These are phyloP conservation scores for Danielia reshetovae DNA, from an alignment of 805 yeast genomes.

Conservation along the genomic window DNA sequence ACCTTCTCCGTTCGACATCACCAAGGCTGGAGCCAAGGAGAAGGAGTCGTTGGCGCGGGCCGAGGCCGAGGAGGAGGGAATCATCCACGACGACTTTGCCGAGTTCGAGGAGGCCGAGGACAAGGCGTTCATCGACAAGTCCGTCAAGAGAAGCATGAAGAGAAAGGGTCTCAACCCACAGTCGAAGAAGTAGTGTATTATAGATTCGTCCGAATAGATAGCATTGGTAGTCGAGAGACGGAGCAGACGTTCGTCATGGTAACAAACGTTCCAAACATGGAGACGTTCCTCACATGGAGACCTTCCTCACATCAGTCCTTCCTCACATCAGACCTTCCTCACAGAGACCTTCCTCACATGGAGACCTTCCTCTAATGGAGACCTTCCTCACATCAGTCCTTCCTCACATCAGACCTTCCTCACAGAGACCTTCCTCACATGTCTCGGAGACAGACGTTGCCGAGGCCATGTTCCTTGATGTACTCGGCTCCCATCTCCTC, in stretches of 20 bases:
- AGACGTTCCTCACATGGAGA: no score
- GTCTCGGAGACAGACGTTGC: slow-evolving; percentile 47
- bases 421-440: no score
- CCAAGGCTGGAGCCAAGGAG: slow-evolving; percentile 85
- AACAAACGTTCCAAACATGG: no score
- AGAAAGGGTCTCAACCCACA: slow-evolving; percentile 74
- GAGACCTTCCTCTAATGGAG: no score
- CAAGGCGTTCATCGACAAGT: slow-evolving; percentile 62
- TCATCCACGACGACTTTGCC: slow-evolving; percentile 84
- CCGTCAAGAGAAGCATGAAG: slow-evolving; percentile 60
- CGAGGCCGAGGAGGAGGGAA: slow-evolving; percentile 76
- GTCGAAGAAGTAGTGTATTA: slow-evolving; percentile 20
- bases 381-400: no score
- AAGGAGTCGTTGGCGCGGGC: slow-evolving; percentile 78
- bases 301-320: no score
- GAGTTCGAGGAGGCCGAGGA: slow-evolving; percentile 75
- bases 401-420: no score
- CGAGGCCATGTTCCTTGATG: slow-evolving; percentile 78
- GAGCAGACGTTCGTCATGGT: no score
- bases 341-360: no score
- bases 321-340: no score
- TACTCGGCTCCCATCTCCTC: slow-evolving; percentile 89
- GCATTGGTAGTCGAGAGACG: no score
- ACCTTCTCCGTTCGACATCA: slow-evolving; percentile 76
- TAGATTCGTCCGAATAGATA: slow-evolving; percentile 2